Base-by-base conservation (phyloP, 345 rosid genomes). In the Syzygium aromaticum region DNA sequence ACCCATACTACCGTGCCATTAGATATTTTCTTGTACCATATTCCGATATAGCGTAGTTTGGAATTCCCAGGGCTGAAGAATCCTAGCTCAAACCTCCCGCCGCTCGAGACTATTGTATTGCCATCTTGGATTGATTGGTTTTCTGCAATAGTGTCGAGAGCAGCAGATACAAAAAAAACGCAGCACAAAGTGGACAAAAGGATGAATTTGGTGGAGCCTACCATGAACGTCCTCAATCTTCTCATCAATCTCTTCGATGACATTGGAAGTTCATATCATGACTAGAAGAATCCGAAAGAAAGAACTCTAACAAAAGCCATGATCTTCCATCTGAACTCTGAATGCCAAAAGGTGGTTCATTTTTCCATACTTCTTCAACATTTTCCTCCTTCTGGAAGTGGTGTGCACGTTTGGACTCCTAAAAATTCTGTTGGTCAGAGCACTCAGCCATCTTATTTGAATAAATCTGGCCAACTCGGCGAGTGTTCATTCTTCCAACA, bases 21-120 rank as follows among this genome's bases (percentile, higher is more conserved):
- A 23, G 91, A 54, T 64, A 90, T 89, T 19, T 64, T 84, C 86
- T 78, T 92, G 92, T 92, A 92, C 93, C 92, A 86, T 28, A 93
- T 92, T 40, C 94, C 95, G 1, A 93, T 25, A 43, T 92, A 93
- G 86, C 89, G 90, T 3, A 85, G 89, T 16, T 28, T 61, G 19
- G 95, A 87, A 22, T 77, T 59, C 15, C 7, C 52, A 49, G 86
- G 88, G 53, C 86, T 54, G 90, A 93, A 93, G 85, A 93, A 90
- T 23, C 92, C 93, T 27, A 93, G 85, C 87, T 89, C 94, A 63
- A 93, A 93, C 46, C 7, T 63, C 23, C 87, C 91, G 22, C 28
- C 27, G 25, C 86, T 57, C 3, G 92, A 90, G 38, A 87, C 85
- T 56, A 89, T 38, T 17, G 88, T 86, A 28, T 90, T 86, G 3